These are phyloP conservation scores for Jatropha podagrica DNA, from an alignment of 441 rosid genomes.

Conservation along the genomic window DNA sequence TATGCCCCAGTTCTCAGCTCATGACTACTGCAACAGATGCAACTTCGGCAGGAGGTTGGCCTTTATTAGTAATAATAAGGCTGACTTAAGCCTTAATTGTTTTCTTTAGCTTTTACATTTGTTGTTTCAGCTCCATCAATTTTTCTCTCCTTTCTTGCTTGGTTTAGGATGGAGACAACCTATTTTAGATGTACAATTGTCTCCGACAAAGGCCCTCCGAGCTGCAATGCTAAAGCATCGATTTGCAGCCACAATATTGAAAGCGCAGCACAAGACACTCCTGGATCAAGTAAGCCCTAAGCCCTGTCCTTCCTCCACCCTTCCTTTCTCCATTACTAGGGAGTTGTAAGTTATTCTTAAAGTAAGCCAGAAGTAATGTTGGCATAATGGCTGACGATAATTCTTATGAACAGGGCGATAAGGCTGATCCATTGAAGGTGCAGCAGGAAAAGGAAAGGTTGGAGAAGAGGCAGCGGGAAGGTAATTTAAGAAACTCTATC, in stretches of 20 bases:
- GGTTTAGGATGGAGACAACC: conserved; percentile 45
- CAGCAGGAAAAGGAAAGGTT: conserved; percentile 69
- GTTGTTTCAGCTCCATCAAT: not conserved
- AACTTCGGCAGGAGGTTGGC: conserved; percentile 51
- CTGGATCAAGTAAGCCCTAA: conserved; percentile 9
- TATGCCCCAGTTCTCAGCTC: conserved; percentile 47
- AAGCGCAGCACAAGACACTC: conserved; percentile 62
- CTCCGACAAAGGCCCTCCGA: conserved; percentile 77
- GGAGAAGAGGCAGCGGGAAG: conserved; percentile 72
- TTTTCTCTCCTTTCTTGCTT: conserved; percentile 15
- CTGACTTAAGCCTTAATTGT: not conserved
- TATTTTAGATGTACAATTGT: conserved; percentile 43
- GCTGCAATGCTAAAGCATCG: conserved; percentile 75
- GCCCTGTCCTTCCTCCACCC: not conserved
- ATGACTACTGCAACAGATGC: conserved; percentile 37
- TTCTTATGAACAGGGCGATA: conserved; percentile 46
- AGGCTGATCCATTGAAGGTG: conserved; percentile 59
- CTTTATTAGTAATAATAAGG: conserved; percentile 2
- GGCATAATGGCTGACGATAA: not conserved
- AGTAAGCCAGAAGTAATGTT: not conserved
- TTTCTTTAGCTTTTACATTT: not conserved
- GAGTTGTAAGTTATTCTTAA: not conserved
- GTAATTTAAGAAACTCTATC: conserved; percentile 32
- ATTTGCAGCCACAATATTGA: conserved; percentile 75
- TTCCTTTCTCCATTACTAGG: not conserved